Base-by-base conservation (phyloP, 176 grass and related monocot species). In the Alopecurus myosuroides region DNA sequence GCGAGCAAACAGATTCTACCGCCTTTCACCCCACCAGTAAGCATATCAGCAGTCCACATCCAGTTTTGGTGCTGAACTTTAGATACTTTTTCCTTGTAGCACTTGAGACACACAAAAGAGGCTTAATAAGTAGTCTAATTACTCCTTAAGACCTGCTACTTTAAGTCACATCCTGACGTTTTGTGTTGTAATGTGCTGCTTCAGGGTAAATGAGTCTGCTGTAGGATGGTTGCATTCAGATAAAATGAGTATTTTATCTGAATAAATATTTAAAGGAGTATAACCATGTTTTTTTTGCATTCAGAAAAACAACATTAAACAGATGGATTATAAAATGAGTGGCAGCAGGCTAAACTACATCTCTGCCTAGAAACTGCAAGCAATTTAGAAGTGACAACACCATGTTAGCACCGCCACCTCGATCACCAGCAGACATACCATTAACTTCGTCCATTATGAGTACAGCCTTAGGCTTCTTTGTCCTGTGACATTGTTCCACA, bases 381-480 rank as follows among this genome's bases (percentile, higher is more conserved):
- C 52, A 55, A 55, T 8, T 55, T 55, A n/a, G 82, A 65, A 70
- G 33, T 36, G 35, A 56, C 18, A 77, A 61, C 7, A 70, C 14
- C 41, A 8, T 23, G 22, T 39, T 39, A 74, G 91, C 96, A 77
- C 95, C 96, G 77, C 96, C 96, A 36, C 96, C 96, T 89, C 96
- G 90, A 87, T 98, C 96, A 85, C 96, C 96, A 90, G 93, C 96
- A 81, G 96, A 98, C 96, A 98, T 98, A 62, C 96, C 96, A 3
- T 98, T 93, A 84, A 98, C 96, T 81, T 98, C 93, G 29, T 98
- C 96, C 96, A 98, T 98, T 70, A 98, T 89, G 48, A 98, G 84
- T 82, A 98, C 93, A 85, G 96, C 87, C 79, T 98, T 98, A 74
- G 85, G 83, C 65, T 69, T 86, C 77, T 92, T 92, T 86, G 49